Percentiles rank a stretch among this genome's conserved stretches.
Evolutionary conservation across 2,329 filamentous ascomycete genomes (phyloP).

Genomic region (Hymenoscyphus fructigenus): DNA sequence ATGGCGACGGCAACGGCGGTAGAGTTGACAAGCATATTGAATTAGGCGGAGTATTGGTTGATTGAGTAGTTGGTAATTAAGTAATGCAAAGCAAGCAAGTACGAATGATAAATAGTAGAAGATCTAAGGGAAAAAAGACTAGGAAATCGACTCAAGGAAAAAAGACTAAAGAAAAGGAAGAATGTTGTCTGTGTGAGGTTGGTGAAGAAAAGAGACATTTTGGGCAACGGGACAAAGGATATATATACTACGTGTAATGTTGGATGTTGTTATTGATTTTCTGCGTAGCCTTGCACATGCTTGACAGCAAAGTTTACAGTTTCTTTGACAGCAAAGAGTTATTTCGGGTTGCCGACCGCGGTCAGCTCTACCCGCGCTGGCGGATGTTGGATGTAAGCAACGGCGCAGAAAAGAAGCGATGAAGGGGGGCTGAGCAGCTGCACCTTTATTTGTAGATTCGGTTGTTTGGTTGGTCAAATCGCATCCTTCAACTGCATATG

Average conservation of each 20-base stretch:
- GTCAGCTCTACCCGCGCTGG: neutral
- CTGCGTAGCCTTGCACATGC: neutral
- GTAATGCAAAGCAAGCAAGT: conserved; percentile 15
- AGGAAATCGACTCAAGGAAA: conserved; percentile 24
- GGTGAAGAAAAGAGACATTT: conserved; percentile 15
- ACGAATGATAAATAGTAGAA: conserved; percentile 15
- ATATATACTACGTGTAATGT: neutral
- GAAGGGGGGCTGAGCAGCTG: neutral
- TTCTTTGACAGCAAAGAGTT: neutral
- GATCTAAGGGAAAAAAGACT: conserved; percentile 15
- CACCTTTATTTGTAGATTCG: neutral
- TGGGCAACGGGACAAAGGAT: neutral
- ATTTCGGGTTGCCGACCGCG: neutral
- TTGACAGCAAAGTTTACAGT: neutral
- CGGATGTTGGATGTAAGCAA: neutral
- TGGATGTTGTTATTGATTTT: neutral
- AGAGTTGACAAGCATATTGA: conserved; percentile 41
- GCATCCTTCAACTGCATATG: neutral
- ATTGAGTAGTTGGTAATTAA: conserved; percentile 8
- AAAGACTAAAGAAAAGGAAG: conserved; percentile 13
- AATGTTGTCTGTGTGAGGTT: conserved; percentile 23
- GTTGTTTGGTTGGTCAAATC: neutral
- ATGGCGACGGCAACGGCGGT: conserved; percentile 38
- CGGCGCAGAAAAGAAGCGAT: conserved; percentile 1
- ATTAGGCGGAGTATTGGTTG: conserved; percentile 13